These are phyloP conservation scores for Penicillium bovifimosum DNA, from an alignment of 495 filamentous ascomycete genomes.

Conservation along the genomic window DNA sequence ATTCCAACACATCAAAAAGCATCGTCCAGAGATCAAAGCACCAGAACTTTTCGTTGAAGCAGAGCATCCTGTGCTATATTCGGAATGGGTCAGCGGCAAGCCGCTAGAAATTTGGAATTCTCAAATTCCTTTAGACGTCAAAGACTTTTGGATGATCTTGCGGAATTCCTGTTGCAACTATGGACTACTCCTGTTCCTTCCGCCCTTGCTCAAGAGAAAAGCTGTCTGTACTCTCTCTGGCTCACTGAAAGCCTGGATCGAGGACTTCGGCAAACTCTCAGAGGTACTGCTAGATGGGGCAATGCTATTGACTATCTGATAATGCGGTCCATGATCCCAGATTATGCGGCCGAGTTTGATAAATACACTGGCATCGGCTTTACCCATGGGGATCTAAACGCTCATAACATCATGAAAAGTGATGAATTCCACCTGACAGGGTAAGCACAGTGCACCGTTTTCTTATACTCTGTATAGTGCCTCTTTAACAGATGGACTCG, in stretches of 20 bases:
- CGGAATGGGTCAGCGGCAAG: conserved; percentile 14
- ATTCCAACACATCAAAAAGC: conserved; percentile 9
- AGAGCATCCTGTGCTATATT: conserved; percentile 13
- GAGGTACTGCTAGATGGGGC: conserved; percentile 14
- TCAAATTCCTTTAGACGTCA: conserved; percentile 7
- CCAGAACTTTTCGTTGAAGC: conserved; percentile 2
- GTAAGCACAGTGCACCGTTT: conserved; percentile 2
- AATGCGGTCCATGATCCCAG: conserved; percentile 19
- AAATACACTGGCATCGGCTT: conserved; percentile 6
- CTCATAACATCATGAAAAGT: conserved; percentile 16
- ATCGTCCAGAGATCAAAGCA: conserved; percentile 5
- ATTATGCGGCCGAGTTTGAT: conserved; percentile 14
- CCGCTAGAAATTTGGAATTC: conserved; percentile 13
- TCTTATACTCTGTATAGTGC: background rate
- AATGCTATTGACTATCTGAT: conserved; percentile 17
- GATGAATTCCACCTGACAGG: conserved; percentile 16
- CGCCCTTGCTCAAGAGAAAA: background rate
- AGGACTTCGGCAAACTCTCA: conserved; percentile 15
- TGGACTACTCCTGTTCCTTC: conserved; percentile 8
- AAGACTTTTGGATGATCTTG: conserved; percentile 9
- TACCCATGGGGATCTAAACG: conserved; percentile 14
- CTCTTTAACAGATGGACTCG: background rate
- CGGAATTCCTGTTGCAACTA: conserved; percentile 11
- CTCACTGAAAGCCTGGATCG: conserved; percentile 15
- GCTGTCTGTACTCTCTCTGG: conserved; percentile 8